phyloP scores from a whole-genome alignment of 208 protist genomes.

The Wallacemonas sp. region DNA sequence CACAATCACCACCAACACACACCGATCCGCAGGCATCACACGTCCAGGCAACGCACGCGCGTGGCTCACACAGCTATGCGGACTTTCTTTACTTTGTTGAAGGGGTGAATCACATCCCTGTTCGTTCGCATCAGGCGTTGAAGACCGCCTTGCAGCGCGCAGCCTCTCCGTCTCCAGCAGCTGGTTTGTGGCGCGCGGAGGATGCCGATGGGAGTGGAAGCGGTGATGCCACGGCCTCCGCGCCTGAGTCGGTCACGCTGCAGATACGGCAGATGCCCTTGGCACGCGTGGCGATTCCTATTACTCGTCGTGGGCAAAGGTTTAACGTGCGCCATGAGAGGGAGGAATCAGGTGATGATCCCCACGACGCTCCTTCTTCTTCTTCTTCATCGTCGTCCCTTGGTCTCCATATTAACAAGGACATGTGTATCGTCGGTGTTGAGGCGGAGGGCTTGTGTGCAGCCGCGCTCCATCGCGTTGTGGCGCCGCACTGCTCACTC shows the following conservation, averaged over 20 bases:
- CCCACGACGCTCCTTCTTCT: too few relatives aligned
- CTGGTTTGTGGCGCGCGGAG: background rate
- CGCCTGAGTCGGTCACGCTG: constrained; percentile 57
- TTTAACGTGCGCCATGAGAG: constrained; percentile 5
- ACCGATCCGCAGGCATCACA: background rate
- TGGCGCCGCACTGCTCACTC: constrained; percentile 43
- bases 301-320: constrained; percentile 32
- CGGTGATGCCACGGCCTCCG: background rate
- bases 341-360: too few relatives aligned
- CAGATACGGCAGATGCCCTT: constrained; percentile 64
- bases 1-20: too few relatives aligned
- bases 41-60: background rate
- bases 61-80: constrained; percentile 14
- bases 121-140: constrained; percentile 32
- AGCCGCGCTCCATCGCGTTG: constrained; percentile 36
- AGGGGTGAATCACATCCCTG: constrained; percentile 43
- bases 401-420: constrained; percentile 54
- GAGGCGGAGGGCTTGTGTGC: constrained; percentile 49
- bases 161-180: constrained; percentile 12
- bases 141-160: constrained; percentile 23
- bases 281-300: constrained; percentile 36
- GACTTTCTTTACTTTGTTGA: constrained; percentile 62
- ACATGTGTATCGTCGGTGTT: constrained; percentile 47
- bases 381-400: constrained; percentile 26
- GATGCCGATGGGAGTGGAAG: background rate